Evolutionary conservation across 1,284 basidiomycete species (phyloP).

Genomic region (Pseudozyma sp.): DNA sequence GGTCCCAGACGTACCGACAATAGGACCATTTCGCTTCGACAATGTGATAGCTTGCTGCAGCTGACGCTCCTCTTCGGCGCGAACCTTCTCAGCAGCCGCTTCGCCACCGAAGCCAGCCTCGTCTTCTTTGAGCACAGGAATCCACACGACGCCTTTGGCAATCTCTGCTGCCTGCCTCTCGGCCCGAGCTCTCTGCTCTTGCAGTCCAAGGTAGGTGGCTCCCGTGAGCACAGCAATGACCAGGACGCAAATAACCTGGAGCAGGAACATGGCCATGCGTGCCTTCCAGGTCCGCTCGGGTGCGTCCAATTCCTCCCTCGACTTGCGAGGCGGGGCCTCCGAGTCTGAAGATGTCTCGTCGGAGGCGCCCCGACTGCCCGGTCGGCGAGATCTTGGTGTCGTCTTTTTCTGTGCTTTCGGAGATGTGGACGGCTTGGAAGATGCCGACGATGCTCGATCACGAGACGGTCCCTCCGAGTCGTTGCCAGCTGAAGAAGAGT

Average conservation of each 20-base stretch:
- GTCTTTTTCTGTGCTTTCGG: constrained; percentile 9
- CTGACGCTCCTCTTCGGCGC: constrained; percentile 36
- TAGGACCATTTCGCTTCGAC: constrained; percentile 18
- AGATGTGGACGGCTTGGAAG: constrained; percentile 15
- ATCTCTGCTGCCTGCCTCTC: constrained; percentile 46
- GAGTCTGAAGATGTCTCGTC: constrained; percentile 5
- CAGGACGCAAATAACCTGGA: constrained; percentile 48
- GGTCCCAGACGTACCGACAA: neutral
- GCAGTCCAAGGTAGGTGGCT: constrained; percentile 49
- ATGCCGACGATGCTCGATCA: constrained; percentile 22
- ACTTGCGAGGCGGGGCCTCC: constrained; percentile 5
- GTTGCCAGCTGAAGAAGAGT: constrained; percentile 9
- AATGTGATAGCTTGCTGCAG: constrained; percentile 34
- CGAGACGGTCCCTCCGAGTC: constrained; percentile 5
- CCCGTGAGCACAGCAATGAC: constrained; percentile 48
- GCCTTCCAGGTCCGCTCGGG: constrained; percentile 35
- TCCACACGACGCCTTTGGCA: constrained; percentile 58
- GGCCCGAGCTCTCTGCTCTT: constrained; percentile 44
- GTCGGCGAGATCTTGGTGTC: constrained; percentile 12
- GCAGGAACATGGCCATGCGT: constrained; percentile 29
- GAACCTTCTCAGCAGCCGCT: constrained; percentile 22
- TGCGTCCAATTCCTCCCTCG: constrained; percentile 10
- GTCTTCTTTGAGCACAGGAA: constrained; percentile 53
- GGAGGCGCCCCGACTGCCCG: constrained; percentile 14
- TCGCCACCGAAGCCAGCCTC: constrained; percentile 41